Evolutionary conservation across 1,139 yeast genomes (phyloP), one percentile per base, ranked within the genome.

Genomic region (Spathaspora sp.): DNA sequence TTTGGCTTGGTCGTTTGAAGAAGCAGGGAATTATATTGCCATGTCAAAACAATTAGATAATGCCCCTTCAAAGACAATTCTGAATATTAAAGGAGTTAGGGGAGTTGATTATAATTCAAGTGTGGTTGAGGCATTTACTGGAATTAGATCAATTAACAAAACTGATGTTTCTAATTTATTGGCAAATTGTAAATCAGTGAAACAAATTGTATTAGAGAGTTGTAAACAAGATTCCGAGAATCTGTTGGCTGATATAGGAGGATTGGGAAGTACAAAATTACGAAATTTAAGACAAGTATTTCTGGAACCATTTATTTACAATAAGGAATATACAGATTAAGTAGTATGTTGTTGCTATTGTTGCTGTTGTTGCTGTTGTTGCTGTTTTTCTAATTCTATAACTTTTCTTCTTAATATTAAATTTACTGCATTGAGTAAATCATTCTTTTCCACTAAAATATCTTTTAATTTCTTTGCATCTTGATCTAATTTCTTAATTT

Each of bases 1-100:
- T 1, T 67, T 89, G 33, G 87, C 95, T 0, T 90, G 96, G 88
- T 80, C 84, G 26, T 82, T 82, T 54, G 89, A 82, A 52, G 97
- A 93, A 58, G 96, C 97, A 2, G 96, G 91, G 0, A 83, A 81
- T 48, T 91, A 90, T 58, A 64, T 91, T 18, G 81, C 74, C 5
- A 66, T 70, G 56, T 63, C 80, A 27, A 80, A 80, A 55, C 75
- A 72, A 42, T 71, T 76, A 47, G 84, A 78, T 51, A 58, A 67
- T 26, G 51, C 65, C 1, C 65, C 64, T 2, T 54, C 58, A 26
- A 61, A 60, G 43, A 48, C 64, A 8, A 55, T 56, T 38, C 54
- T 60, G 17, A 44, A 50, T 9, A 75, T 80, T 46, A 73, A 72
- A 54, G 84, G 82, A 3, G 56, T 64, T 20, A 64, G 63, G 48